These are phyloP conservation scores for Mycothermus thermophilus DNA, from an alignment of 495 filamentous ascomycete species.

Conservation along the genomic window DNA sequence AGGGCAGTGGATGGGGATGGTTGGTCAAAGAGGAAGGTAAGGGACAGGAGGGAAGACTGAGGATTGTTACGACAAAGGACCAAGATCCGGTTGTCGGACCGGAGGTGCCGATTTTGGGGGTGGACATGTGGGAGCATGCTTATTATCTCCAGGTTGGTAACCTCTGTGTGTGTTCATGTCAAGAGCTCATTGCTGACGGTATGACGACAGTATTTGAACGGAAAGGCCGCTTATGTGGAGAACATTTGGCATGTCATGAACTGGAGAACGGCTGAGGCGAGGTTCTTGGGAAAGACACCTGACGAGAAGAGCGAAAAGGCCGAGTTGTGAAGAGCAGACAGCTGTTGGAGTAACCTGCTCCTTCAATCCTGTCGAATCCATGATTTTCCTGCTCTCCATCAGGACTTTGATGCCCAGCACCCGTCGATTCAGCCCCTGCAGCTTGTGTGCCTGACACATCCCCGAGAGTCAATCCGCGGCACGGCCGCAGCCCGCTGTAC, in stretches of 20 bases:
- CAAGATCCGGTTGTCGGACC: constrained; percentile 89
- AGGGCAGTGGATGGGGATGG: constrained; percentile 70
- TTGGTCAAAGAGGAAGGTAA: constrained; percentile 79
- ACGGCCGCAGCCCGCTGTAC: too few relatives aligned
- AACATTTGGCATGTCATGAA: constrained; percentile 97
- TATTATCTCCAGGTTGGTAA: constrained; percentile 74
- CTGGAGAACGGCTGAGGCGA: constrained; percentile 87
- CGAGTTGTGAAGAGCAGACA: constrained; percentile 14
- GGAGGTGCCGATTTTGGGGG: constrained; percentile 72
- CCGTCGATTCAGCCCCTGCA: too few relatives aligned
- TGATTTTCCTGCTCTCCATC: background rate
- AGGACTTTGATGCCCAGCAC: background rate
- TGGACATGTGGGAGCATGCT: constrained; percentile 86
- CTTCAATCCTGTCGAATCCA: background rate
- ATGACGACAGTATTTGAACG: constrained; percentile 61
- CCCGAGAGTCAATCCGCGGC: too few relatives aligned
- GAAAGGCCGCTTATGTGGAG: constrained; percentile 92
- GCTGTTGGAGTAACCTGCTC: background rate
- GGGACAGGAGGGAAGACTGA: too few relatives aligned
- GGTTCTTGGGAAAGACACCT: constrained; percentile 41
- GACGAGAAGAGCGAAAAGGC: constrained; percentile 22
- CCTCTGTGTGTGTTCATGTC: constrained; percentile 22
- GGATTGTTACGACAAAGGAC: constrained; percentile 72
- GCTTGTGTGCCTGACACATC: too few relatives aligned
- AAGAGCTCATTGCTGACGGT: constrained; percentile 1